A percentile compares a stretch with the other conserved stretches of the same genome.
Conservation (phyloP, 2,329 filamentous ascomycete genomes). For the Aspergillus quadrilineatus region DNA sequence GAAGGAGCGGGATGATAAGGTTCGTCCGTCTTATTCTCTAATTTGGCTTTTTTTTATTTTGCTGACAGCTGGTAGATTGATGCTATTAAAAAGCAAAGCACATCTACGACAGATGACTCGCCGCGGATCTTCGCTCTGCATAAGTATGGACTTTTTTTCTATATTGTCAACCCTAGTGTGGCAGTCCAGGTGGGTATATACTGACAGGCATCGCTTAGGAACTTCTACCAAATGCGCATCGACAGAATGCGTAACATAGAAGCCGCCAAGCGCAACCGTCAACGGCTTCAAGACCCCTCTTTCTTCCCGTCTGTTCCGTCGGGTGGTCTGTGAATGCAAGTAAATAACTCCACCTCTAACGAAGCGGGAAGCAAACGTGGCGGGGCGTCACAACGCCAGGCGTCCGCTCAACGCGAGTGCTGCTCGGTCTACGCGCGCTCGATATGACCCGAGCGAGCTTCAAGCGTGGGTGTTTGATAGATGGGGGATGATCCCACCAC, state of each 20-base stretch:
- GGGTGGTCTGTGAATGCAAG: constrained; percentile 39
- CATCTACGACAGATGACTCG: constrained; percentile 56
- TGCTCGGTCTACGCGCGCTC: background rate
- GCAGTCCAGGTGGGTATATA: background rate
- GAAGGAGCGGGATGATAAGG: constrained; percentile 56
- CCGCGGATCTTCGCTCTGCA: constrained; percentile 81
- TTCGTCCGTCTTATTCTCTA: constrained; percentile 22
- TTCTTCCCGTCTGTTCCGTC: constrained; percentile 85
- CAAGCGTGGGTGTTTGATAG: background rate
- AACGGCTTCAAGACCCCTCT: constrained; percentile 73
- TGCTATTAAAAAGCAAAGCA: constrained; percentile 46
- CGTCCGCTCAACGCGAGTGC: background rate
- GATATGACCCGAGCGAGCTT: background rate
- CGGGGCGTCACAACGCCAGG: background rate
- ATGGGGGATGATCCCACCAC: background rate
- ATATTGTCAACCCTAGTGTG: background rate
- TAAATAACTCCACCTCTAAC: background rate
- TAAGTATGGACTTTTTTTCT: constrained; percentile 54
- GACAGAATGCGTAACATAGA: constrained; percentile 77
- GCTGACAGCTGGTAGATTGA: constrained; percentile 29
- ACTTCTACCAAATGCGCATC: constrained; percentile 82
- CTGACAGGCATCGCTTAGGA: constrained; percentile 48
- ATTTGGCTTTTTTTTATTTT: constrained; percentile 2
- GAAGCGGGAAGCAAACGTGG: background rate
- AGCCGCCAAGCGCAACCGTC: constrained; percentile 74